These are phyloP conservation scores for Pyrenula aspistea DNA, from an alignment of 495 filamentous ascomycete species.

Conservation along the genomic window DNA sequence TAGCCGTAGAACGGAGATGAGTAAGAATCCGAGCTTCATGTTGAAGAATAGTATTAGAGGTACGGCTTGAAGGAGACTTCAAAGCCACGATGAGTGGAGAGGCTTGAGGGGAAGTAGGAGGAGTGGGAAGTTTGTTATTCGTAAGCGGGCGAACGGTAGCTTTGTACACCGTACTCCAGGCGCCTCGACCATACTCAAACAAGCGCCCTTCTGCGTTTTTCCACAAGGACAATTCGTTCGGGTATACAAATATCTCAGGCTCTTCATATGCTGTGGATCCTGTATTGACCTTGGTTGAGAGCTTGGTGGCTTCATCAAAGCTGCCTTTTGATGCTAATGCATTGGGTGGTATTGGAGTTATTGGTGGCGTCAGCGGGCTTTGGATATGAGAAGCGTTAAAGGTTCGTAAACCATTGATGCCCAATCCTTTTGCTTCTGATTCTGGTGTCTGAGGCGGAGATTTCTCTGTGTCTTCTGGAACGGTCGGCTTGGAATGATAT, in stretches of 20 bases:
- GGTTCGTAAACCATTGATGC: not conserved
- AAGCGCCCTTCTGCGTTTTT: slow-evolving; percentile 11
- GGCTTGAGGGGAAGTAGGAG: slow-evolving; percentile 34
- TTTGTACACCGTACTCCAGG: slow-evolving; percentile 51
- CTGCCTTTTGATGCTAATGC: no score
- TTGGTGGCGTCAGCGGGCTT: not conserved
- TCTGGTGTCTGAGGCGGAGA: not conserved
- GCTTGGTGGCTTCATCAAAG: no score
- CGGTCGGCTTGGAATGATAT: not conserved
- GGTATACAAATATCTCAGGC: not conserved
- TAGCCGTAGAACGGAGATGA: slow-evolving; percentile 21
- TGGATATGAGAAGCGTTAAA: not conserved
- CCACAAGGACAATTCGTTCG: slow-evolving; percentile 9
- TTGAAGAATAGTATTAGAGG: slow-evolving; percentile 35
- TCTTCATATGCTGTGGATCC: no score
- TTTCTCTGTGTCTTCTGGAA: not conserved
- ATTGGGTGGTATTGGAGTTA: not conserved
- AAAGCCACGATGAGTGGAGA: slow-evolving; percentile 33
- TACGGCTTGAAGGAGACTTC: slow-evolving; percentile 36
- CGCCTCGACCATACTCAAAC: slow-evolving; percentile 41
- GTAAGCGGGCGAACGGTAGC: slow-evolving; percentile 10
- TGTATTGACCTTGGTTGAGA: no score
- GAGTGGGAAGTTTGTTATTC: slow-evolving; percentile 17
- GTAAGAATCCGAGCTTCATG: slow-evolving; percentile 41
- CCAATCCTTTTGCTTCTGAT: not conserved